Evolutionary conservation across 495 filamentous ascomycete species (phyloP), one percentile per base, ranked within the genome.

Genomic region (Amorphotheca resinae): DNA sequence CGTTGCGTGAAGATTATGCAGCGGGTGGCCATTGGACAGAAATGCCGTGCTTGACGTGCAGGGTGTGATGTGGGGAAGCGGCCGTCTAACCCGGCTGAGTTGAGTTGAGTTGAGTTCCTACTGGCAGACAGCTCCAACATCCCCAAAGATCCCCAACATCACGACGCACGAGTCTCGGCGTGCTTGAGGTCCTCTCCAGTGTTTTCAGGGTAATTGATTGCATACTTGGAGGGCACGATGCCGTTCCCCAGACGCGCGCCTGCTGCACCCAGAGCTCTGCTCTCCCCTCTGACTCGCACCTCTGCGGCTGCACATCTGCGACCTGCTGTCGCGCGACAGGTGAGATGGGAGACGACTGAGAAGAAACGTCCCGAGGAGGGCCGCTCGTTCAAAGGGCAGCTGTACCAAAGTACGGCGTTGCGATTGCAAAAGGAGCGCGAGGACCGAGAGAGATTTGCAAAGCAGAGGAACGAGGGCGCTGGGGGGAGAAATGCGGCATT

Each of bases 381-480:
- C 18, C 53, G 62, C 33, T 73, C 75, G 2, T 95, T 98, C 67
- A 77, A 83, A 49, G 82, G 78, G 14, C 91, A 98, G 65, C 65
- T 98, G 45, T 87, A 85, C 44, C 77, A 91, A 53, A 93, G 84
- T 51, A 89, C 88, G 23, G 67, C 74, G 41, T 66, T 78, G 52
- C 77, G 91, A 9, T 62, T 95, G 42, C 68, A 80, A 54, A 67
- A 79, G 18, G 88, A 98, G 59, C 68, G 72, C 33, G 74, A 69
- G 9, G 79, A 87, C 49, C 76, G 82, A 42, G 69, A 73, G 49
- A 70, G 77, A 39, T 79, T 79, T 55, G 72, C 77, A 15, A 62
- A 66, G 35, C 65, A 74, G 45, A 64, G 74, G 42, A 65, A 68
- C 28, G 64, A 69, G 45, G 68, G 66, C 0, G 62, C 64, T 12